Evolutionary conservation across 2,329 filamentous ascomycete genomes (phyloP), one percentile per base, ranked within the genome.

Genomic region (Fusarium sp.): DNA sequence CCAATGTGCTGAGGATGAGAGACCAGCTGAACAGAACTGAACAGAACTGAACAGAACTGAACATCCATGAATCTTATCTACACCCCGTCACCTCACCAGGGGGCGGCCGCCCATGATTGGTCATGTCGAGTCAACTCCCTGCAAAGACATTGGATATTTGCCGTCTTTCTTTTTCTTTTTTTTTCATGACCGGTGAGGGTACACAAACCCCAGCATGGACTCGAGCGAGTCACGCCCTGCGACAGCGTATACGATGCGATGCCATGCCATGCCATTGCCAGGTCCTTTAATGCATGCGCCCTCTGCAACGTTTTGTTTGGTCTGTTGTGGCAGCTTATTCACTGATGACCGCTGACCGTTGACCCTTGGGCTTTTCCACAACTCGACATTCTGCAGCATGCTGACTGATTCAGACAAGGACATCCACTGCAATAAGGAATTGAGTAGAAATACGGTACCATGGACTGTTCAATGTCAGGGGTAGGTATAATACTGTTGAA

Each of bases 41-140:
- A 21, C 21, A 21, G 21, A 21, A 21, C 21, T 3, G 21, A 21
- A 21, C 21, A 21, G 62, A 23, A 69, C 46, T 48, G 28, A 14
- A 69, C 46, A 50, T 53, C 44, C 51, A 62, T 46, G 39, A 37
- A 10, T 51, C 60, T 19, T 52, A 60, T 60, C 65, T 57, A 69
- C 60, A 71, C 64, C 58, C 65, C 57, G 63, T 51, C 41, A 45
- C 13, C 45, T 51, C 41, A 45, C 13, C 45, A 58, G 62, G 70
- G 70, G 62, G 64, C 52, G 51, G 52, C 52, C 46, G 45, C 55
- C 46, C 41, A 67, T 70, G 62, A 75, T 75, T 74, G 69, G 72
- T 18, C 34, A 28, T 60, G 23, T 39, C 55, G 48, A 28, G 31
- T 60, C 45, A 51, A 41, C 30, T 66, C 64, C 72, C 62, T 69